Evolutionary conservation across 495 filamentous ascomycete species (phyloP).

Genomic region (Pseudoneurospora amorphoporcata): DNA sequence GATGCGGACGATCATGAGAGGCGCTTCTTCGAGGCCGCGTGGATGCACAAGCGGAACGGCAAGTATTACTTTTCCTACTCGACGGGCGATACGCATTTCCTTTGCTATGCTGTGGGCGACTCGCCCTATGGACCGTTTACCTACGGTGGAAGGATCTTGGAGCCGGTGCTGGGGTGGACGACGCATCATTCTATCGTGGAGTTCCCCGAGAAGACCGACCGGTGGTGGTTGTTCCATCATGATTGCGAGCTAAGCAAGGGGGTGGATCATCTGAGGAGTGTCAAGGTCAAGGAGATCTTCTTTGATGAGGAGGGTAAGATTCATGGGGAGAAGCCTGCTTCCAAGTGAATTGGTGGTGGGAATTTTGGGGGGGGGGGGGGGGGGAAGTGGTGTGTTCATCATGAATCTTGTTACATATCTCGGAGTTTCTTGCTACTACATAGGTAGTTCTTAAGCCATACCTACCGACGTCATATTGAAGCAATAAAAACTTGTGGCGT

Average conservation of each 20-base stretch:
- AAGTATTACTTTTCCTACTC: constrained; percentile 69
- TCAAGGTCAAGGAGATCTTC: constrained; percentile 62
- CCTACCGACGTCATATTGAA: too few species aligned
- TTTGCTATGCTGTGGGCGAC: constrained; percentile 53
- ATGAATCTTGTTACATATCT: too few species aligned
- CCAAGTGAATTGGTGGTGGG: background rate
- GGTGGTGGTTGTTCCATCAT: constrained; percentile 67
- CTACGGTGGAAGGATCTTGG: constrained; percentile 57
- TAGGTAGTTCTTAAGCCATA: too few species aligned
- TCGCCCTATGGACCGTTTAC: constrained; percentile 59
- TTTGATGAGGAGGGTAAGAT: constrained; percentile 58
- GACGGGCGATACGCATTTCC: constrained; percentile 62
- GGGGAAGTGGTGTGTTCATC: too few species aligned
- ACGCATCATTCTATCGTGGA: constrained; percentile 72
- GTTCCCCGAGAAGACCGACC: constrained; percentile 38
- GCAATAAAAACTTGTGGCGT: too few species aligned
- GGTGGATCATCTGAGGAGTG: constrained; percentile 54
- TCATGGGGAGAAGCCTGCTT: constrained; percentile 24
- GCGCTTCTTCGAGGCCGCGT: constrained; percentile 71
- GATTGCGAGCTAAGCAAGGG: constrained; percentile 54
- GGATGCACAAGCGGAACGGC: constrained; percentile 57
- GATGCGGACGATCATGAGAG: constrained; percentile 56
- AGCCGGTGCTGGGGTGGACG: constrained; percentile 69
- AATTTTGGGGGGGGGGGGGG: too few species aligned
- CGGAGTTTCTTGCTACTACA: too few species aligned